Conservation (phyloP, 148 eudicot genomes). For the Euryodendron excelsum region DNA sequence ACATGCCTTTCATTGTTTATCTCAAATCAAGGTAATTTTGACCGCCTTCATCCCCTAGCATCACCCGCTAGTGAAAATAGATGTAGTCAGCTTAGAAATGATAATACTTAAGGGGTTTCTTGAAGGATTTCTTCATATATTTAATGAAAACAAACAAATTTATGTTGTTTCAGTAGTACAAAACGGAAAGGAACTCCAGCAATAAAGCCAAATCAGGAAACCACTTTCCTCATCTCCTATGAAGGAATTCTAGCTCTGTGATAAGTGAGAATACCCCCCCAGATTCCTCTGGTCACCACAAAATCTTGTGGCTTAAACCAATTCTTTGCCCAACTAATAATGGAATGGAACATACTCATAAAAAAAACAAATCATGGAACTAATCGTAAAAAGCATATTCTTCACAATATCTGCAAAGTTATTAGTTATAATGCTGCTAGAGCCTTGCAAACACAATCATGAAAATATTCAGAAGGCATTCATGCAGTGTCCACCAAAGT, state of each 20-base stretch:
- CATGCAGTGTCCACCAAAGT: background rate
- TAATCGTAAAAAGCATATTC: too few relatives aligned
- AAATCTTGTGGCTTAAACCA: too few relatives aligned
- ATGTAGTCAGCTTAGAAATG: too few relatives aligned
- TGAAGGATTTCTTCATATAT: background rate
- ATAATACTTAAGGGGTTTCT: background rate
- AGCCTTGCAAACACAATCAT: background rate
- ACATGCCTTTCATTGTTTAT: too few relatives aligned
- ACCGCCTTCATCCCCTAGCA: too few relatives aligned
- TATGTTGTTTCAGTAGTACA: background rate
- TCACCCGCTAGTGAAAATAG: too few relatives aligned
- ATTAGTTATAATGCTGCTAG: background rate
- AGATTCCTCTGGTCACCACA: too few relatives aligned
- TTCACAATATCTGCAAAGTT: too few relatives aligned
- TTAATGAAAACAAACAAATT: background rate
- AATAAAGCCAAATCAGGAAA: background rate
- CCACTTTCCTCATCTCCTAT: background rate
- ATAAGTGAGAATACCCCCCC: background rate
- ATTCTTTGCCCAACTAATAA: too few relatives aligned
- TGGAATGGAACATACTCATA: too few relatives aligned
- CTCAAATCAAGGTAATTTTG: too few relatives aligned
- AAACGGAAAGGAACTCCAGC: background rate
- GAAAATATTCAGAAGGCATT: background rate
- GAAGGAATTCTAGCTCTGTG: background rate
- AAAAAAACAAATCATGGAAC: too few relatives aligned